Conservation (phyloP, 2,329 filamentous ascomycete species). For the Pyrenophora teres region DNA sequence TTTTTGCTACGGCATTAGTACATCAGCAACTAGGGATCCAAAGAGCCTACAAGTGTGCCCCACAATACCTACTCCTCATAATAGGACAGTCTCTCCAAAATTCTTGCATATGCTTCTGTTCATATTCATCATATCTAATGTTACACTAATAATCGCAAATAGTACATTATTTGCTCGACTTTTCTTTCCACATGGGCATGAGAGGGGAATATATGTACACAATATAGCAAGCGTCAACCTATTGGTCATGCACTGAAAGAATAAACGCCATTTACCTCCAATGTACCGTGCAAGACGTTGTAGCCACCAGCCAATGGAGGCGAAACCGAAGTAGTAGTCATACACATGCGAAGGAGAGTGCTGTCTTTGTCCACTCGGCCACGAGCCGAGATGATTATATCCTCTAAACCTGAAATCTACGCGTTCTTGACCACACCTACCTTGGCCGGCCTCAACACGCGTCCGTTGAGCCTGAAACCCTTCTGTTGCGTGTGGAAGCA, state of each 20-base stretch:
- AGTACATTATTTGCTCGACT: conserved; percentile 8
- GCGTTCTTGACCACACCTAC: conserved; percentile 93
- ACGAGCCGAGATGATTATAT: not conserved
- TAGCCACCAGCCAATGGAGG: conserved; percentile 16
- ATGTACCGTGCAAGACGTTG: conserved; percentile 16
- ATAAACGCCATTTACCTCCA: conserved; percentile 27
- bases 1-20: too few relatives aligned
- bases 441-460: conserved; percentile 88
- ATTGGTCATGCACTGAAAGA: conserved; percentile 9
- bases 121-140: conserved; percentile 24
- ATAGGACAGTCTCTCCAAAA: too few relatives aligned
- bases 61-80: too few relatives aligned
- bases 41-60: too few relatives aligned
- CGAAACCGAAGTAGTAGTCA: conserved; percentile 25
- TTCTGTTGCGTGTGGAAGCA: conserved; percentile 95
- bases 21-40: too few relatives aligned
- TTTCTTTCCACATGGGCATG: conserved; percentile 30
- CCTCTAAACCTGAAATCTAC: conserved; percentile 28
- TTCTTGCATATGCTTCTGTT: not conserved
- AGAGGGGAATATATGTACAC: conserved; percentile 43
- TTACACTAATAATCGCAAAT: conserved; percentile 27
- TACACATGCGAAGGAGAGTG: conserved; percentile 22
- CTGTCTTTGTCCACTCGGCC: too few relatives aligned
- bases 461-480: conserved; percentile 91
- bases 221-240: conserved; percentile 6